Percentiles rank a stretch among this genome's conserved stretches.
phyloP scores from a whole-genome alignment of 495 filamentous ascomycete genomes.

The Hypoxylon cercidicola region DNA sequence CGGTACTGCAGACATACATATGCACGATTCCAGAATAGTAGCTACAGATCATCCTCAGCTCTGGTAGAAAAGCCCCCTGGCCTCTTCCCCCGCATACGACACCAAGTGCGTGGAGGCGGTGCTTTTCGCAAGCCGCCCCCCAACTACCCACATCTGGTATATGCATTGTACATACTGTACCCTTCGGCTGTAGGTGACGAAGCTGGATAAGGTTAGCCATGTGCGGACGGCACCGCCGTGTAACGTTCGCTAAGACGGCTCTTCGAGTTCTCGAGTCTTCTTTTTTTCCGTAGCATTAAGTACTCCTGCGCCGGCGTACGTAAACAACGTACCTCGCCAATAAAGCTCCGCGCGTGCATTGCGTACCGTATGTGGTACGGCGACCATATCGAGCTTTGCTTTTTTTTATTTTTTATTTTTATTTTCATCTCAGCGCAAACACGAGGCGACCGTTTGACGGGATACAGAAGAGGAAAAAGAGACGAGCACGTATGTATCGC shows the following conservation, averaged over 20 bases:
- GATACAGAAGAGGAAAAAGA: slow-evolving; percentile 2
- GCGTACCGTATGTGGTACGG: slow-evolving; percentile 15
- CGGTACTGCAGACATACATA: slow-evolving; percentile 4
- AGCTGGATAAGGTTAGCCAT: slow-evolving; percentile 40
- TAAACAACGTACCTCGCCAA: no score
- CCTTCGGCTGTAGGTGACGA: slow-evolving; percentile 20
- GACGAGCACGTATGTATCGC: slow-evolving; percentile 25
- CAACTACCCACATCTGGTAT: slow-evolving; percentile 7
- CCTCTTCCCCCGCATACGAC: slow-evolving; percentile 29
- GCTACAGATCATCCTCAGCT: background rate
- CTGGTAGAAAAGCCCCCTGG: slow-evolving; percentile 16
- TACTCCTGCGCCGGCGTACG: no score
- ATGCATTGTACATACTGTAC: slow-evolving; percentile 7
- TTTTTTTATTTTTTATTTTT: no score
- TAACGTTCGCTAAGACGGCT: slow-evolving; percentile 38
- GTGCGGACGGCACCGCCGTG: slow-evolving; percentile 35
- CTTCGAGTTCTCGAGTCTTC: slow-evolving; percentile 17
- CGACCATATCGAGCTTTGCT: slow-evolving; percentile 10
- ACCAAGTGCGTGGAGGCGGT: slow-evolving; percentile 26
- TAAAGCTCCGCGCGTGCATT: no score
- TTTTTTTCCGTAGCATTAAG: slow-evolving; percentile 1
- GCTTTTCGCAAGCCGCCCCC: slow-evolving; percentile 17
- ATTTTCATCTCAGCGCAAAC: slow-evolving; percentile 2
- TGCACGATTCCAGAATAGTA: background rate
- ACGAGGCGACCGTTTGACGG: slow-evolving; percentile 19